phyloP scores from a whole-genome alignment of 805 yeast genomes.

The Saccharomyces mikatae region DNA sequence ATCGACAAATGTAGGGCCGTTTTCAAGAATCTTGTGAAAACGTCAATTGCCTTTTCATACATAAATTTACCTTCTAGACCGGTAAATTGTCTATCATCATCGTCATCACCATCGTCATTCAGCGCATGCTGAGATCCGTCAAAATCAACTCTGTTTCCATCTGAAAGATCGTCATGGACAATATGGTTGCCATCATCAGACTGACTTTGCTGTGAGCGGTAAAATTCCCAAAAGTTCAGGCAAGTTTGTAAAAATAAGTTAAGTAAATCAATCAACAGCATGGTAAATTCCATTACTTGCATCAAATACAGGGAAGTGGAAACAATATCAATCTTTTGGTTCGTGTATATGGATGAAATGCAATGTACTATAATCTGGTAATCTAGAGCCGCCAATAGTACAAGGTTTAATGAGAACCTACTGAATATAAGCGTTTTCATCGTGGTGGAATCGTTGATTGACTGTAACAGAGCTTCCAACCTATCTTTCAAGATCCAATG shows the following conservation, averaged over 20 bases:
- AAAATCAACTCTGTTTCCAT: constrained; percentile 1
- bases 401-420: constrained; percentile 39
- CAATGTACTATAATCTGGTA: constrained; percentile 44
- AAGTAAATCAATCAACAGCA: constrained; percentile 48
- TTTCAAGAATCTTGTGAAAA: constrained; percentile 42
- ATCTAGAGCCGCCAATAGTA: constrained; percentile 43
- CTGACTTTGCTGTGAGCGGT: constrained; percentile 6
- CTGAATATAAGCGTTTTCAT: constrained; percentile 22
- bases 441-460: constrained; percentile 29
- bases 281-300: constrained; percentile 70
- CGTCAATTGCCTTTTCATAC: constrained; percentile 49
- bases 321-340: constrained; percentile 31
- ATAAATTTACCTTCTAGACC: constrained; percentile 66
- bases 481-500: constrained; percentile 62
- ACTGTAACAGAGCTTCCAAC: constrained; percentile 42
- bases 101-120: constrained; percentile 12
- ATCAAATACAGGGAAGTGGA: constrained; percentile 50
- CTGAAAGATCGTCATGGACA: constrained; percentile 5
- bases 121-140: not conserved
- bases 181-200: constrained; percentile 1
- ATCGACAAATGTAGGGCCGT: constrained; percentile 40
- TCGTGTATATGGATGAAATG: constrained; percentile 34
- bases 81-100: constrained; percentile 28
- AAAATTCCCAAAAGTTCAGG: constrained; percentile 46
- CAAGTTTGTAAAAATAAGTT: constrained; percentile 16